Evolutionary conservation across 176 grass and related monocot species (phyloP).

Genomic region (Pharus latifolius): DNA sequence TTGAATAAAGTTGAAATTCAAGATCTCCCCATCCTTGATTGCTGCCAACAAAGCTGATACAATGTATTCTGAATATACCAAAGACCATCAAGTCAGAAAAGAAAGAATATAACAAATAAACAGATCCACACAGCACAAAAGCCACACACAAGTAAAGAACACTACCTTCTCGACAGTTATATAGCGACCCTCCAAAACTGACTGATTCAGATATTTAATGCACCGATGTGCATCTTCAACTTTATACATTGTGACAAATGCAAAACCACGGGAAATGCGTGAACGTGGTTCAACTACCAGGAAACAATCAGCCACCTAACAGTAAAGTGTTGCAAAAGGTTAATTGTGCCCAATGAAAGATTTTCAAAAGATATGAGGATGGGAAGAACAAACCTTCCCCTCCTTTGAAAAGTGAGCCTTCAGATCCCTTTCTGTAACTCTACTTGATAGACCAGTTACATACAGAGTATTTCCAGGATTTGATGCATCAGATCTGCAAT

Average conservation of each 20-base stretch:
- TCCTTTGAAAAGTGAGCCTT: slow-evolving; percentile 31
- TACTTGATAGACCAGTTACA: slow-evolving; percentile 28
- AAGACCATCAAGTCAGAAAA: slow-evolving; percentile 1
- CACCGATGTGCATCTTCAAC: slow-evolving; percentile 24
- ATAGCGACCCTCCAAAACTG: slow-evolving; percentile 40
- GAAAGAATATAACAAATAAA: neutral
- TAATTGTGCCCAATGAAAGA: neutral
- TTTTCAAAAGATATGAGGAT: neutral
- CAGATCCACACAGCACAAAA: neutral
- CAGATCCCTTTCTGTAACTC: slow-evolving; percentile 25
- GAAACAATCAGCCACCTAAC: slow-evolving; percentile 16
- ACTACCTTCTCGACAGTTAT: slow-evolving; percentile 53
- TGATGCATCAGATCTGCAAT: neutral
- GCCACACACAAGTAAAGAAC: neutral
- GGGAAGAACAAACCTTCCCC: slow-evolving; percentile 9
- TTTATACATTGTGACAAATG: slow-evolving; percentile 40
- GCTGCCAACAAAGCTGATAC: slow-evolving; percentile 17
- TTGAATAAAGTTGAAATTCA: neutral
- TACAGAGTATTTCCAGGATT: slow-evolving; percentile 47
- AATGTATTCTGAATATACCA: slow-evolving; percentile 10
- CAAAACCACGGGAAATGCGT: slow-evolving; percentile 35
- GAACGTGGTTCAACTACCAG: slow-evolving; percentile 35
- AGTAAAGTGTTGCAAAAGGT: neutral
- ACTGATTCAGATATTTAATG: slow-evolving; percentile 44
- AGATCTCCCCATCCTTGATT: slow-evolving; percentile 13